phyloP scores from a whole-genome alignment of 352 stramenopile genomes.

The Globisporangium paroecandrum region DNA sequence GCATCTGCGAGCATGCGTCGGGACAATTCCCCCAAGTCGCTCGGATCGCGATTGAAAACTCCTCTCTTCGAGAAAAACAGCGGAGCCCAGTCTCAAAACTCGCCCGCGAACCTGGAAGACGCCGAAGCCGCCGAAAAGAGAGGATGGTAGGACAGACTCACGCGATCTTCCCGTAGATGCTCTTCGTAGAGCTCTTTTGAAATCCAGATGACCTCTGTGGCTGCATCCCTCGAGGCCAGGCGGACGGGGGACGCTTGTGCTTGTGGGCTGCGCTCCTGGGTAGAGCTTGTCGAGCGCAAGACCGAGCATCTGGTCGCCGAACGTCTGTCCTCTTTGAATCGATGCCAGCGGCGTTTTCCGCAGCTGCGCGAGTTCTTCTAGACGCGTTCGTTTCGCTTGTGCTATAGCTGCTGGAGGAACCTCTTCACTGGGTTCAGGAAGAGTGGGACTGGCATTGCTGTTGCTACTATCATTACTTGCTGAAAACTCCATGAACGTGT shows the following conservation, averaged over 20 bases:
- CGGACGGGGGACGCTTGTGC: conserved; percentile 23
- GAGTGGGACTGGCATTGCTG: background rate
- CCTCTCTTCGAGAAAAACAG: conserved; percentile 8
- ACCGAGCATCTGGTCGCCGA: conserved; percentile 55
- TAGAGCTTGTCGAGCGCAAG: conserved; percentile 32
- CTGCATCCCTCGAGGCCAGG: conserved; percentile 34
- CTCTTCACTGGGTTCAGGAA: background rate
- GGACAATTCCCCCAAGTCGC: conserved; percentile 9
- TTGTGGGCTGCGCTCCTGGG: conserved; percentile 9
- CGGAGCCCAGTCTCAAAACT: conserved; percentile 13
- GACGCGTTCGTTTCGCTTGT: background rate
- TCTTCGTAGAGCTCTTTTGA: conserved; percentile 31
- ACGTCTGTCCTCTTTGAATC: conserved; percentile 37
- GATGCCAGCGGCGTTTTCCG: conserved; percentile 22
- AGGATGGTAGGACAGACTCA: conserved; percentile 36
- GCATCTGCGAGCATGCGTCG: conserved; percentile 32
- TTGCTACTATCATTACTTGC: background rate
- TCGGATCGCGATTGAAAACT: conserved; percentile 6
- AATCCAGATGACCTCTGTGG: conserved; percentile 49
- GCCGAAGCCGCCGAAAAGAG: conserved; percentile 6
- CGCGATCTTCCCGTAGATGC: conserved; percentile 36
- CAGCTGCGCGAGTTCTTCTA: conserved; percentile 7
- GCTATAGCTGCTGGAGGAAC: background rate
- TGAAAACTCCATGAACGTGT: background rate
- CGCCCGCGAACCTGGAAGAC: conserved; percentile 1